phyloP scores from a whole-genome alignment of 1,284 basidiomycete species.

The Fomes fomentarius region DNA sequence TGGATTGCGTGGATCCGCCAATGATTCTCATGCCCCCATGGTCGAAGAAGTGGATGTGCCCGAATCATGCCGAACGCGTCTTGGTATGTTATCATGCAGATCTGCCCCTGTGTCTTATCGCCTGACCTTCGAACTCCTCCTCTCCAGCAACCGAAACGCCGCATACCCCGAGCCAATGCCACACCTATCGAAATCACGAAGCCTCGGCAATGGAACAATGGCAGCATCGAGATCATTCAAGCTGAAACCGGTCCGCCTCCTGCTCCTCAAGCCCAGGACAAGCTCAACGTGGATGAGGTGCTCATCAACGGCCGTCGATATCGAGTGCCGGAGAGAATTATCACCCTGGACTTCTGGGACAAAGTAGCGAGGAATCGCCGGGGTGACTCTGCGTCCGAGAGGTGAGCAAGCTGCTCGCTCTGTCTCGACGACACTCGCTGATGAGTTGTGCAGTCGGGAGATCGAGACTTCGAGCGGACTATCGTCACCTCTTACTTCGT shows the following conservation, averaged over 20 bases:
- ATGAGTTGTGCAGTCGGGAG: slow-evolving; percentile 7
- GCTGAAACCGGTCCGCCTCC: slow-evolving; percentile 47
- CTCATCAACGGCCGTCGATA: slow-evolving; percentile 86
- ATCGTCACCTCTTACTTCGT: slow-evolving; percentile 75
- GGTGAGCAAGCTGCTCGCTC: slow-evolving; percentile 39
- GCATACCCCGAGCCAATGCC: slow-evolving; percentile 73
- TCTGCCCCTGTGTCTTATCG: not conserved
- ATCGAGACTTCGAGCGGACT: slow-evolving; percentile 47
- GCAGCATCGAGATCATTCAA: slow-evolving; percentile 88
- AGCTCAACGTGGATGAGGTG: slow-evolving; percentile 71
- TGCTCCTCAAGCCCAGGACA: slow-evolving; percentile 39
- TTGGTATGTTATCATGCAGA: slow-evolving; percentile 51
- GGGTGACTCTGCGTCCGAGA: slow-evolving; percentile 37
- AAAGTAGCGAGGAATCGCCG: slow-evolving; percentile 61
- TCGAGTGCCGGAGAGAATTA: slow-evolving; percentile 91
- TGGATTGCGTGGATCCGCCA: slow-evolving; percentile 95
- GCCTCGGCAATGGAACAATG: slow-evolving; percentile 82
- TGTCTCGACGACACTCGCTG: not conserved
- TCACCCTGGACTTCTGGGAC: slow-evolving; percentile 95
- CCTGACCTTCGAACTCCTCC: not conserved
- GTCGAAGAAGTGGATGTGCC: slow-evolving; percentile 98
- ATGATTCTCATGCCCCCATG: slow-evolving; percentile 84
- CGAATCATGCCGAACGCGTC: slow-evolving; percentile 88
- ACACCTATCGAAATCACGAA: slow-evolving; percentile 73
- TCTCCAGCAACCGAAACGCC: slow-evolving; percentile 72